phyloP scores from a whole-genome alignment of 2,329 filamentous ascomycete species.

The Coniochaeta prunicola region DNA sequence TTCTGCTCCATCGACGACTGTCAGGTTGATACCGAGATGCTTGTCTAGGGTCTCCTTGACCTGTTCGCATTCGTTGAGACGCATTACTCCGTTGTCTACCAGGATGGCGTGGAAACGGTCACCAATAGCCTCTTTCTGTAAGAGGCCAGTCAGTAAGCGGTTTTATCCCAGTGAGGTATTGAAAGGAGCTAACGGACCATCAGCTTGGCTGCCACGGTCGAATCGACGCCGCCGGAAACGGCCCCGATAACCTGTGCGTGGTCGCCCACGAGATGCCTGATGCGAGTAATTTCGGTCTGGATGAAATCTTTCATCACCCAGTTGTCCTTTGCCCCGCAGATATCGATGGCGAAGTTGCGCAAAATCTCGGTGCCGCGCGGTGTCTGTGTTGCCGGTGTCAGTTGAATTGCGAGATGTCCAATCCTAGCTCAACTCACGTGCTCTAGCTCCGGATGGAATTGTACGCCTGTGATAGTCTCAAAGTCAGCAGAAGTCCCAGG shows the following conservation, averaged over 20 bases:
- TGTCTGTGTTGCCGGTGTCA: too few species aligned
- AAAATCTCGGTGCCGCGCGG: conserved; percentile 63
- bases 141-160: too few species aligned
- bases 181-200: too few species aligned
- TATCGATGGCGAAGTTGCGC: conserved; percentile 75
- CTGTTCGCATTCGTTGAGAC: conserved; percentile 73
- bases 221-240: conserved; percentile 71
- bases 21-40: conserved; percentile 84
- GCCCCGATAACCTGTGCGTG: conserved; percentile 64
- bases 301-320: conserved; percentile 87
- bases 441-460: conserved; percentile 80
- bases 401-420: background rate
- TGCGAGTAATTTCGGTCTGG: conserved; percentile 71
- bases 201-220: conserved; percentile 77
- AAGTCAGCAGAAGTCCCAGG: conserved; percentile 3
- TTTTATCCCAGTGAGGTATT: too few species aligned
- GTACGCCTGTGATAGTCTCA: conserved; percentile 44
- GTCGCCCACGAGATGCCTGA: conserved; percentile 73
- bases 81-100: conserved; percentile 76
- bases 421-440: conserved; percentile 11
- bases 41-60: conserved; percentile 74
- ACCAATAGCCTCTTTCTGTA: conserved; percentile 29
- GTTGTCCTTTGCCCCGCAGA: conserved; percentile 68
- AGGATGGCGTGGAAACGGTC: conserved; percentile 64
- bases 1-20: conserved; percentile 72